Base-by-base conservation (phyloP, 2,329 filamentous ascomycete species). In the Epichloe uncinata region DNA sequence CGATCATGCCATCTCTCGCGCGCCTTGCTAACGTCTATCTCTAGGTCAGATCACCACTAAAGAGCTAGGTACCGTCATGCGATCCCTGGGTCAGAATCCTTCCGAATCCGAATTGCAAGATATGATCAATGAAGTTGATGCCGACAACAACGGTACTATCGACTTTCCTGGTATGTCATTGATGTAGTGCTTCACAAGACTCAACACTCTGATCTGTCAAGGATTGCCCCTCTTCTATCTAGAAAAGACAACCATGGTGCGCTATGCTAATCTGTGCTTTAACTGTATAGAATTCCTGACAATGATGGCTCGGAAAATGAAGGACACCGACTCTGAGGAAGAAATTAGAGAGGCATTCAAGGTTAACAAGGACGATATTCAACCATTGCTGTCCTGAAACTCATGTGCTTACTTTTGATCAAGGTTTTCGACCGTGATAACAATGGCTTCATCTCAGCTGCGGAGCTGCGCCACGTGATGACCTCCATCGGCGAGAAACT, bases 251-350 rank as follows among this genome's bases (percentile, higher is more conserved):
- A 36, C 1, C 16, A 5, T 13, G 3, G 3, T 15, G 18, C 4
- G n/a, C 5, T 7, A 11, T 33, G 20, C 46, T 48, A 42, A 48
- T 40, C 4, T 38, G 38, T n/a, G 35, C 43, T 16, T 13, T 13
- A 8, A 40, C 26, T 20, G 30, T 11, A 45, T 63, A 91, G 87
- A 93, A 66, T 93, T 93, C 71, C 75, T 93, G 54, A 93, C 87
- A 56, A 93, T 93, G 87, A 93, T 93, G 87, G 87, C 87, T 53
- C 81, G 87, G 64, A 93, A 93, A 74, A 93, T 93, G 87, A 91
- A 91, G 77, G 87, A 91, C 63, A 93, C 87, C 59, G 87, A 93
- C 65, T 91, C 86, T 45, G 87, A 93, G 71, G 87, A 93, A 72
- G 87, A 93, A 68, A 93, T 93, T 60, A 81, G 87, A 61, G 87